Base-by-base conservation (phyloP, 176 grass and related monocot genomes). In the Aegilops tauschii region DNA sequence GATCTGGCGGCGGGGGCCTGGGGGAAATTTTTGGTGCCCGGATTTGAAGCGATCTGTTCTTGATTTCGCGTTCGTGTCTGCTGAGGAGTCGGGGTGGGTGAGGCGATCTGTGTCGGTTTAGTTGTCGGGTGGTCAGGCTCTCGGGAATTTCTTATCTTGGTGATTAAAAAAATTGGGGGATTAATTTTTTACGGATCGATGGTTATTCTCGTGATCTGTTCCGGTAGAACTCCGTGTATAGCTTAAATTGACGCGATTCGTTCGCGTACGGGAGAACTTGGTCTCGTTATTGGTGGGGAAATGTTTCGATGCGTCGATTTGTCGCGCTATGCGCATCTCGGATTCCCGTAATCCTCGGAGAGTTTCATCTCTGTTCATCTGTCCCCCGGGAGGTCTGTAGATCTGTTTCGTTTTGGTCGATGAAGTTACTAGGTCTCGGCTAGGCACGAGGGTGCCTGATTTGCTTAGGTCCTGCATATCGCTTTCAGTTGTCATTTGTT, bases 1-100 rank as follows among this genome's bases (percentile, higher is more conserved):
- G 90, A 81, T 91, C 90, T 88, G 11, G 37, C 21, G 5, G 47
- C 75, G 11, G 3, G 30, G 76, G 21, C 66, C 3, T 6, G 36
- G 20, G 18, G 40, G 5, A 6, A 0, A 14, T 27, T 85, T 67
- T 31, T 9, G 17, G 35, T 25, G 62, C 63, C 5, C 8, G 3
- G 83, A 58, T 76, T 52, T 85, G 12, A 76, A 27, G 61, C 12
- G 64, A 67, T 78, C 34, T 18, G 20, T 18, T 28, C 21, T 8
- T 12, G 78, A 21, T 37, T 61, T 8, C 14, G 21, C 66, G 58
- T 12, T 74, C 34, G 0, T 30, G 14, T 6, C 5, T 3, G 29
- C 27, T 29, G 44, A 8, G 32, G 9, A 9, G 42, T 54, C 14
- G 18, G 0, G 31, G 58, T 67, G 47, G n/a, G 29, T 61, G 69